Conservation (phyloP, 257 asterid species). For the Solanum infundibuliforme region DNA sequence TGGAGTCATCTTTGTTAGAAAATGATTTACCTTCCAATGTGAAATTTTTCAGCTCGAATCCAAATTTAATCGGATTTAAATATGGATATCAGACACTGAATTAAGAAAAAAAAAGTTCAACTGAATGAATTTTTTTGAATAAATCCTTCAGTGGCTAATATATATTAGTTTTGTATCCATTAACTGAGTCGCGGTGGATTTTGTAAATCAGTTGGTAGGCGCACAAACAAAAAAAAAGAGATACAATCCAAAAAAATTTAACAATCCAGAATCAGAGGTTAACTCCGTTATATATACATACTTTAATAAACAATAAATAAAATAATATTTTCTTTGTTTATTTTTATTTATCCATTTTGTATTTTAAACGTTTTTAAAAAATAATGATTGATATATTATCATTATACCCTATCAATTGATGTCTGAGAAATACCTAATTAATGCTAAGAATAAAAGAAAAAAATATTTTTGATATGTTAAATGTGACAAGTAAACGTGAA, state of each 20-base stretch:
- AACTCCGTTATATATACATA: background rate
- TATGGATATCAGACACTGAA: too few relatives aligned
- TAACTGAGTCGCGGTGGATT: background rate
- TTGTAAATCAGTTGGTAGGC: background rate
- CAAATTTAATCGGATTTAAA: too few relatives aligned
- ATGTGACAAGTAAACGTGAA: background rate
- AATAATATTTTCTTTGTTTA: too few relatives aligned
- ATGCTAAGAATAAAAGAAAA: background rate
- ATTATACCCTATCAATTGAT: background rate
- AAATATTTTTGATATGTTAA: too few relatives aligned
- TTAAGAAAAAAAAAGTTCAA: background rate
- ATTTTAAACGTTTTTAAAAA: too few relatives aligned
- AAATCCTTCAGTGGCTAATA: background rate
- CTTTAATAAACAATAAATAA: too few relatives aligned
- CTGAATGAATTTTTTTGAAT: background rate
- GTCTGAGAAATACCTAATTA: background rate
- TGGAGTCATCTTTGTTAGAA: accelerated
- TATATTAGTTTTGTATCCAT: background rate
- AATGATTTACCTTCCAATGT: accelerated
- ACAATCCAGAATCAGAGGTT: background rate
- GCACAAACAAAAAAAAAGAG: background rate
- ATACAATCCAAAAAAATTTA: background rate
- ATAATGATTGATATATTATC: background rate
- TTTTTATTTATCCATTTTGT: too few relatives aligned
- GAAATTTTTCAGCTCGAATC: accelerated